phyloP scores from a whole-genome alignment of 805 yeast genomes.

The Clavispora vitiphila region DNA sequence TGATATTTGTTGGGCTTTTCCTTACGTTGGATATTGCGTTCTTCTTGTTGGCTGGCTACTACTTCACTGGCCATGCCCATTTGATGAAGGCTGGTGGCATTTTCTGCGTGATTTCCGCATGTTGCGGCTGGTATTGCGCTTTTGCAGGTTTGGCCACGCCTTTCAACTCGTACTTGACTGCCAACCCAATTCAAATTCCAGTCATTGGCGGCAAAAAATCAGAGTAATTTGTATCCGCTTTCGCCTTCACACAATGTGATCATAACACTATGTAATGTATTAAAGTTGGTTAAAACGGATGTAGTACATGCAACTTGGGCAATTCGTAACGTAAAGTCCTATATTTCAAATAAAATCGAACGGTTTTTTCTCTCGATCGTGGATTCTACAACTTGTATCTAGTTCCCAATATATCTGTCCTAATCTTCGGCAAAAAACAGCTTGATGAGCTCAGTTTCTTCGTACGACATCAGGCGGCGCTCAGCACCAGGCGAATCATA shows the following conservation, averaged over 20 bases:
- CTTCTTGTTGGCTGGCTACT: constrained; percentile 46
- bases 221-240: background rate
- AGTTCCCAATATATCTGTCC: too few relatives aligned
- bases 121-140: constrained; percentile 16
- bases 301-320: too few relatives aligned
- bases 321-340: too few relatives aligned
- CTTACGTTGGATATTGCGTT: constrained; percentile 51
- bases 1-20: constrained; percentile 49
- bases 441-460: constrained; percentile 11
- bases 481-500: constrained; percentile 10
- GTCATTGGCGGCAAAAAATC: constrained; percentile 4
- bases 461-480: constrained; percentile 10
- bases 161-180: constrained; percentile 12
- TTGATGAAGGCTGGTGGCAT: constrained; percentile 14
- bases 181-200: constrained; percentile 11
- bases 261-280: too few relatives aligned
- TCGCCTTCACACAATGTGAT: too few relatives aligned
- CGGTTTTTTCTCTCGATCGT: too few relatives aligned
- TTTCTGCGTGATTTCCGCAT: constrained; percentile 10
- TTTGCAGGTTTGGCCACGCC: constrained; percentile 15
- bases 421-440: constrained; percentile 3
- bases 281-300: too few relatives aligned
- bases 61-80: constrained; percentile 33
- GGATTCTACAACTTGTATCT: too few relatives aligned
- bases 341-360: too few relatives aligned